Evolutionary conservation across 2,329 filamentous ascomycete species (phyloP).

Genomic region (Talaromyces sp.): DNA sequence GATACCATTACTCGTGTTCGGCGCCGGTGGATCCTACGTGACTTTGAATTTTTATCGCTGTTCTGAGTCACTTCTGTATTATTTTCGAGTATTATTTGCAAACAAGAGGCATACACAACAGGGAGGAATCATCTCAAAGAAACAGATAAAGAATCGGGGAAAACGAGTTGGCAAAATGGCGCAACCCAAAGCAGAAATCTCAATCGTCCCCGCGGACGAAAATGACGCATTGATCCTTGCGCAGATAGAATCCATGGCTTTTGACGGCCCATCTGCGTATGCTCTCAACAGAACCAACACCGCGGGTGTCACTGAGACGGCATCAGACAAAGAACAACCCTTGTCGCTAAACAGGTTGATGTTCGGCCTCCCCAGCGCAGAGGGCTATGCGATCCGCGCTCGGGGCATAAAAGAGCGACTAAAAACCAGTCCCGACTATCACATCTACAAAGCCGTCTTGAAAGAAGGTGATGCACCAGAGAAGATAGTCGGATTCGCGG

Average conservation of each 20-base stretch:
- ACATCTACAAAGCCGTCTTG: conserved; percentile 11
- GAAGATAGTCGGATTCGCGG: conserved; percentile 8
- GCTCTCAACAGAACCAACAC: neutral
- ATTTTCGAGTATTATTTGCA: neutral
- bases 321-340: neutral
- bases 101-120: too few relatives aligned
- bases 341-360: conserved; percentile 4
- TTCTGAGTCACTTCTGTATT: neutral
- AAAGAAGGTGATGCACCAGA: neutral
- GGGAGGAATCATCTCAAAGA: neutral
- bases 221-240: conserved; percentile 6
- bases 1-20: neutral
- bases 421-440: neutral
- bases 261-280: conserved; percentile 1
- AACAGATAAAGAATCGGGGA: neutral
- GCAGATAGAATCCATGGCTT: conserved; percentile 9
- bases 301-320: neutral
- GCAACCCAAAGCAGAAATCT: neutral
- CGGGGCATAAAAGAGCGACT: neutral
- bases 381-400: neutral
- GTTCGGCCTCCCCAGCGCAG: conserved; percentile 13
- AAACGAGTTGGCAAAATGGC: neutral
- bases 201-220: conserved; percentile 9
- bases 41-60: too few relatives aligned
- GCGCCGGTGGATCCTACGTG: neutral